A percentile compares a stretch with the other conserved stretches of the same genome.
Conservation (phyloP, 2,329 filamentous ascomycete species). For the Alternaria gaisen region DNA sequence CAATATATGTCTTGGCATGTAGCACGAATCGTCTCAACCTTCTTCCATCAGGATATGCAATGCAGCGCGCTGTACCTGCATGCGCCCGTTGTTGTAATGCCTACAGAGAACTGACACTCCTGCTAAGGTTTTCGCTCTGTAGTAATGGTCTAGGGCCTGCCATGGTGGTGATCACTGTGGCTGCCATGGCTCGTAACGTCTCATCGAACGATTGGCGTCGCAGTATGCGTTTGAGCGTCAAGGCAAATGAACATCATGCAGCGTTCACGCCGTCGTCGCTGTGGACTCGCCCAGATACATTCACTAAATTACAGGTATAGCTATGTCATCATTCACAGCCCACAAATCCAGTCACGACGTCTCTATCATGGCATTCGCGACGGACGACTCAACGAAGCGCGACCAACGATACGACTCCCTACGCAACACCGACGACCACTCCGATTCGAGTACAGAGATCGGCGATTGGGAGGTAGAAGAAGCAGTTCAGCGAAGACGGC, state of each 20-base stretch:
- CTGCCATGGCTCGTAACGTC: conserved; percentile 1
- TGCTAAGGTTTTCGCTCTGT: neutral
- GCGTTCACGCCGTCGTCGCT: conserved; percentile 4
- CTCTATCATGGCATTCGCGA: conserved; percentile 15
- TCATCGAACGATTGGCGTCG: conserved; percentile 39
- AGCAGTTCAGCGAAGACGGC: conserved; percentile 10
- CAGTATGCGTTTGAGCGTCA: conserved; percentile 30
- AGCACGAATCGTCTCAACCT: neutral
- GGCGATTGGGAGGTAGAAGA: conserved; percentile 35
- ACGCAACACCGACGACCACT: conserved; percentile 28
- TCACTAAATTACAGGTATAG: neutral
- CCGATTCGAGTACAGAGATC: conserved; percentile 42
- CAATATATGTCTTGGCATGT: neutral
- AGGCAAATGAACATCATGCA: conserved; percentile 4
- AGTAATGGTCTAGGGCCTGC: neutral
- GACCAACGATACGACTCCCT: conserved; percentile 38
- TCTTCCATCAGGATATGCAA: neutral
- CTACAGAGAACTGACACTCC: neutral
- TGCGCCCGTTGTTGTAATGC: neutral
- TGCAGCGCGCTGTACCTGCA: neutral
- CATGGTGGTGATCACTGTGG: neutral
- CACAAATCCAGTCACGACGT: conserved; percentile 27
- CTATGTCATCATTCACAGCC: conserved; percentile 17
- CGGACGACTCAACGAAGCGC: conserved; percentile 25
- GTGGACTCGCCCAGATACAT: neutral